Evolutionary conservation across 441 rosid species (phyloP).

Genomic region (Oxalis stricta): DNA sequence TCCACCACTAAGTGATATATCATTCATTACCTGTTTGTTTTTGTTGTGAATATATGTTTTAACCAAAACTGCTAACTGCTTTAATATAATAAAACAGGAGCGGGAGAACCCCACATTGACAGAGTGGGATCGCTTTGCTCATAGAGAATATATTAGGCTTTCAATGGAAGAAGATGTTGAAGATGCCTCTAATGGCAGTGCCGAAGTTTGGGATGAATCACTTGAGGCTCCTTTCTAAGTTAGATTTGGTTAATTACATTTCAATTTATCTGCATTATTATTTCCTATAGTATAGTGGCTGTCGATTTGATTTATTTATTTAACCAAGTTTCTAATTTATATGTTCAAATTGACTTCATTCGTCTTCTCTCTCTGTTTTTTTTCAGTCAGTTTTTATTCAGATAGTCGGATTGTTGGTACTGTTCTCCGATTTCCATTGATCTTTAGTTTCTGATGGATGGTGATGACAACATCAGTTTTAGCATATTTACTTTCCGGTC

Average conservation of each 20-base stretch:
- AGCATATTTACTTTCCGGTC: too few relatives aligned
- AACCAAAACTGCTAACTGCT: slow-evolving; percentile 3
- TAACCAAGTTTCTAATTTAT: not conserved
- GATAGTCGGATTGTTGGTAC: too few relatives aligned
- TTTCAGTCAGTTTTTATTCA: too few relatives aligned
- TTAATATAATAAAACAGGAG: slow-evolving; percentile 41
- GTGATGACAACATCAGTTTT: too few relatives aligned
- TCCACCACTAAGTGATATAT: not conserved
- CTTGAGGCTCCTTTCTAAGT: slow-evolving; percentile 83
- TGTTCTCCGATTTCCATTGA: too few relatives aligned
- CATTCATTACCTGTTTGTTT: not conserved
- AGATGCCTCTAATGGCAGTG: slow-evolving; percentile 94
- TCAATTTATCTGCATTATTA: not conserved
- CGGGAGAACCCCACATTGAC: slow-evolving; percentile 96
- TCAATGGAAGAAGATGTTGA: slow-evolving; percentile 99
- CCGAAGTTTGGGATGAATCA: slow-evolving; percentile 94
- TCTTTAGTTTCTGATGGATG: too few relatives aligned
- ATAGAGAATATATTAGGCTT: slow-evolving; percentile 88
- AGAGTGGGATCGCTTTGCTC: slow-evolving; percentile 99
- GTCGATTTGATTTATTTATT: not conserved
- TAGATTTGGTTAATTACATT: slow-evolving; percentile 15
- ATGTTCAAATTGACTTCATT: not conserved
- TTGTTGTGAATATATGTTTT: not conserved
- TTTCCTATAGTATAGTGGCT: not conserved
- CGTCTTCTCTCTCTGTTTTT: too few relatives aligned